phyloP scores from a whole-genome alignment of 805 yeast genomes.

The Soucietia sequanensis region DNA sequence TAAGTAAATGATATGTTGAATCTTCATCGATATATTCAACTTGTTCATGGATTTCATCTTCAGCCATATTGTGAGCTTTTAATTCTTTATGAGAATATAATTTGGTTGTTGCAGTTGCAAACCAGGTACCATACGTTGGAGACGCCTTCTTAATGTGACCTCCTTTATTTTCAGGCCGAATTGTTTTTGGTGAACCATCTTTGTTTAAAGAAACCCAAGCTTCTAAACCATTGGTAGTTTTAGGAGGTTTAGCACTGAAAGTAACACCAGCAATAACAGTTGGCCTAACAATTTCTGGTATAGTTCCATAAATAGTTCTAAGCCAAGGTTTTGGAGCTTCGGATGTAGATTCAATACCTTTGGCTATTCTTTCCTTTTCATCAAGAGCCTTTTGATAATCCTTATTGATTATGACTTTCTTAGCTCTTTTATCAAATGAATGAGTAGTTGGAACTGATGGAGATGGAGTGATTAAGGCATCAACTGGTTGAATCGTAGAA shows the following conservation, averaged over 20 bases:
- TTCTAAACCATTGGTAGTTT: slow-evolving; percentile 64
- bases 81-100: slow-evolving; percentile 58
- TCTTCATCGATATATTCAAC: slow-evolving; percentile 63
- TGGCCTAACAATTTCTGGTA: slow-evolving; percentile 61
- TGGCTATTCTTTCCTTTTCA: slow-evolving; percentile 11
- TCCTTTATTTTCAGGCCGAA: slow-evolving; percentile 70
- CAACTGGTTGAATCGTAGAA: not conserved
- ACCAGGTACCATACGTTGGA: slow-evolving; percentile 76
- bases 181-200: slow-evolving; percentile 77
- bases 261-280: slow-evolving; percentile 65
- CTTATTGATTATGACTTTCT: slow-evolving; percentile 28
- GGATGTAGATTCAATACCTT: slow-evolving; percentile 8
- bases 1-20: slow-evolving; percentile 64
- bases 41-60: slow-evolving; percentile 57
- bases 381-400: slow-evolving; percentile 25
- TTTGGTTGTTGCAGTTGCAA: slow-evolving; percentile 64
- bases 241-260: slow-evolving; percentile 67
- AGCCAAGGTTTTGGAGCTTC: slow-evolving; percentile 61
- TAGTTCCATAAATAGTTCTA: slow-evolving; percentile 61
- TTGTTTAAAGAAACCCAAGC: slow-evolving; percentile 81
- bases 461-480: slow-evolving; percentile 8
- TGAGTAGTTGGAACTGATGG: slow-evolving; percentile 7
- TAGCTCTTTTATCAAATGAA: slow-evolving; percentile 26
- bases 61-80: slow-evolving; percentile 71
- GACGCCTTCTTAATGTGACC: slow-evolving; percentile 64